Evolutionary conservation across 345 rosid genomes (phyloP), one percentile per base, ranked within the genome.

Genomic region (Populus simonii): DNA sequence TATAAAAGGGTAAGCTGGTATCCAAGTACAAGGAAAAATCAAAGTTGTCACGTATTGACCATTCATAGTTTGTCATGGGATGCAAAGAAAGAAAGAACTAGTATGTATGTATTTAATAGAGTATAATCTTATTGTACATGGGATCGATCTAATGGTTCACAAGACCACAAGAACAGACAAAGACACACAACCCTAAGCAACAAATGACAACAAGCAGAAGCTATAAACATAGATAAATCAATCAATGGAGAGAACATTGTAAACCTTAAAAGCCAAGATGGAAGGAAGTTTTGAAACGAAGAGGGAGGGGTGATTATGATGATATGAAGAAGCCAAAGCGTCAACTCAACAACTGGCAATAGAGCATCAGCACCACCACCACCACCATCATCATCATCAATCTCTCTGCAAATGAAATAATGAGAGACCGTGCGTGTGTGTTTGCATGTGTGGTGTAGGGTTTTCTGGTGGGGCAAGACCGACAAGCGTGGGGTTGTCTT

Each of bases 401-500:
- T 23, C 29, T 33, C 33, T 35, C 45, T 45, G 69, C 70, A 29
- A 65, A 65, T 17, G 77, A 66, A 65, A 75, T 73, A 59, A 73
- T 62, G 55, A 15, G 69, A 35, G 47, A 41, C 53, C 68, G 76
- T 59, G 76, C 61, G 55, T 45, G 51, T 59, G 29, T 57, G 13
- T 57, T 11, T n/a, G 27, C 23, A 20, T 57, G 61, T 55, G 61
- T 55, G 63, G 63, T 59, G 72, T 36, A 20, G 72, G 72, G 27
- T 6, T 22, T 36, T 6, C 23, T 12, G 27, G 77, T 41, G 59
- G 76, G 74, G 73, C 80, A 72, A 39, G 47, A 70, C 83, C 82
- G 89, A 86, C 89, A 84, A 82, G 87, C 89, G 77, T 78, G 87
- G 80, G 84, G 77, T 51, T 80, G 87, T 77, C 74, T 84, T 81